Evolutionary conservation across 2,329 filamentous ascomycete genomes (phyloP).

Genomic region (Grosmannia serpens): DNA sequence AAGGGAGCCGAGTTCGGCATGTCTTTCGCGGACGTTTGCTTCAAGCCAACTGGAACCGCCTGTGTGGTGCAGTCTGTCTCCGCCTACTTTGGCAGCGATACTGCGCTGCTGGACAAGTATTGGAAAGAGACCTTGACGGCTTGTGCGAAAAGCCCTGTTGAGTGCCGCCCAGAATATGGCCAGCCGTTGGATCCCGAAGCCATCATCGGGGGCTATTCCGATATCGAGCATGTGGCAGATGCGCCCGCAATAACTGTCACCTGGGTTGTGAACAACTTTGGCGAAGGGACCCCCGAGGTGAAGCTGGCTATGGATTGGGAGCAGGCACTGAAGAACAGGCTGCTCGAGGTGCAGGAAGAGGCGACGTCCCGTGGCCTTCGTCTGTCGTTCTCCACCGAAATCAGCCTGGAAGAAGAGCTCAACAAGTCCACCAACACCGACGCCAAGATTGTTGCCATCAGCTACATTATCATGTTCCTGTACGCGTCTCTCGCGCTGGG

Average conservation of each 20-base stretch:
- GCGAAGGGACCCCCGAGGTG: slow-evolving; percentile 60
- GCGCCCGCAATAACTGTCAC: slow-evolving; percentile 76
- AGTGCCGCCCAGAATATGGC: slow-evolving; percentile 78
- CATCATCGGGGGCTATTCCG: slow-evolving; percentile 70
- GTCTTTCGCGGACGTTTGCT: slow-evolving; percentile 75
- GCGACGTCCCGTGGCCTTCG: slow-evolving; percentile 67
- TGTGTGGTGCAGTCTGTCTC: slow-evolving; percentile 92
- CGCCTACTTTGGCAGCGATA: slow-evolving; percentile 68
- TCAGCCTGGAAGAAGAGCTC: slow-evolving; percentile 86
- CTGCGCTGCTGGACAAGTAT: slow-evolving; percentile 47
- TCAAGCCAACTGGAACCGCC: slow-evolving; percentile 79
- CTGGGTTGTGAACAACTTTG: slow-evolving; percentile 86
- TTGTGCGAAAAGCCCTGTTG: slow-evolving; percentile 70
- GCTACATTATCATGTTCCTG: slow-evolving; percentile 97
- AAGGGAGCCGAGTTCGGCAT: slow-evolving; percentile 58
- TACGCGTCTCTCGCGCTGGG: slow-evolving; percentile 90
- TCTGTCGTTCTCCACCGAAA: slow-evolving; percentile 89
- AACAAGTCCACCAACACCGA: slow-evolving; percentile 99
- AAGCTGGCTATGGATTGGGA: slow-evolving; percentile 83
- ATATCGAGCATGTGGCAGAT: slow-evolving; percentile 53
- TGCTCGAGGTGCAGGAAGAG: slow-evolving; percentile 71
- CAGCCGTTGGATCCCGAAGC: slow-evolving; percentile 80
- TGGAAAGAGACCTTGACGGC: slow-evolving; percentile 64
- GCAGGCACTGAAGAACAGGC: slow-evolving; percentile 57
- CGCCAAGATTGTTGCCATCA: slow-evolving; percentile 90